These are phyloP conservation scores for Aureobasidium vineae DNA, from an alignment of 2,329 filamentous ascomycete genomes.

Conservation along the genomic window DNA sequence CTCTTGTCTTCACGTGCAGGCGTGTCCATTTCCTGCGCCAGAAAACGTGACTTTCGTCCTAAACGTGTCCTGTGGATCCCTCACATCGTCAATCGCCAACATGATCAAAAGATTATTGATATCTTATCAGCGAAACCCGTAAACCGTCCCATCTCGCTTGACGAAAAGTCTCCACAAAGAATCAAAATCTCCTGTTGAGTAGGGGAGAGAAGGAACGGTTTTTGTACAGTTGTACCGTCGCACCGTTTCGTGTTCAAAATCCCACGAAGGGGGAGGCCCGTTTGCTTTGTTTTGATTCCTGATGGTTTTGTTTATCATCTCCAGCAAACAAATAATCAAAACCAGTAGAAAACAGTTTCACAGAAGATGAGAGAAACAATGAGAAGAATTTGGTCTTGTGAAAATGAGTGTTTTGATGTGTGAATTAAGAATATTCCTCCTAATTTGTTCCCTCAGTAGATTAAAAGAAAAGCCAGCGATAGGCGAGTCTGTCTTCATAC, in stretches of 20 bases:
- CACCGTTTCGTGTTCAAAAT: constrained; percentile 23
- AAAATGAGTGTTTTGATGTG: not conserved
- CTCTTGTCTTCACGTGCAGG: not conserved
- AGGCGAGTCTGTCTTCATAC: not conserved
- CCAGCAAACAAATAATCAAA: not conserved
- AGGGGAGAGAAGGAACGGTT: not conserved
- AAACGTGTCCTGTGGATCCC: not conserved
- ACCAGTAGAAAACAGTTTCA: not conserved
- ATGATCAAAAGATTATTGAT: not conserved
- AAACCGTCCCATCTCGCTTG: not conserved
- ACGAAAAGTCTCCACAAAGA: not conserved
- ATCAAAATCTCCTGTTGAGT: constrained; percentile 7
- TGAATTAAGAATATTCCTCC: not conserved
- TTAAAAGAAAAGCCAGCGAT: not conserved
- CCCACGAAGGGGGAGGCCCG: not conserved
- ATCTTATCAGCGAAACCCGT: not conserved
- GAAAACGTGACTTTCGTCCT: not conserved
- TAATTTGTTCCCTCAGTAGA: too few species aligned
- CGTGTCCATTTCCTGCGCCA: not conserved
- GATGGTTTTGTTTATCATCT: not conserved
- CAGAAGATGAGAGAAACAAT: not conserved
- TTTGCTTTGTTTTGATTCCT: constrained; percentile 14
- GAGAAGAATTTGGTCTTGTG: not conserved
- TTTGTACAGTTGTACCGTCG: not conserved
- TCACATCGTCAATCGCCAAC: not conserved